Percentiles rank a stretch among this genome's conserved stretches.
Evolutionary conservation across 768 basidiomycete genomes (phyloP).

Genomic region (Lactarius hengduanensis): DNA sequence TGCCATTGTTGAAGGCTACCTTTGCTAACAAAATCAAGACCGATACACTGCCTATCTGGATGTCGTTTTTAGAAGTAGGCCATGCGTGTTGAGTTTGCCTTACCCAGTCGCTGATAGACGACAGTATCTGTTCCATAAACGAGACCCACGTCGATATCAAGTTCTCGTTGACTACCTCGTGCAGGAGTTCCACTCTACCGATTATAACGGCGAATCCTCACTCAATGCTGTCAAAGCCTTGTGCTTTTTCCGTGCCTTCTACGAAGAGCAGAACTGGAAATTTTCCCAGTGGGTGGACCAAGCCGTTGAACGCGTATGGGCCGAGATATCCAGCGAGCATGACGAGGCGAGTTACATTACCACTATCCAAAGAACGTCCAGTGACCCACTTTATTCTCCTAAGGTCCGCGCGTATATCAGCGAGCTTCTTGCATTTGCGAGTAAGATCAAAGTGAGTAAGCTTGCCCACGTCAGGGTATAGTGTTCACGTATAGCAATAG

Average conservation of each 20-base stretch:
- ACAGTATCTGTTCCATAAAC: slow-evolving; percentile 73
- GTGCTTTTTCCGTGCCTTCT: slow-evolving; percentile 65
- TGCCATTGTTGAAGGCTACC: slow-evolving; percentile 60
- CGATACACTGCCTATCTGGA: slow-evolving; percentile 77
- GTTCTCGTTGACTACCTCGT: slow-evolving; percentile 75
- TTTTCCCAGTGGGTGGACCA: slow-evolving; percentile 77
- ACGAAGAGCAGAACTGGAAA: slow-evolving; percentile 75
- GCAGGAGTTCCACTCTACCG: slow-evolving; percentile 58
- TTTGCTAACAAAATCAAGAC: slow-evolving; percentile 73
- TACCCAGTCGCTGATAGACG: slow-evolving; percentile 2
- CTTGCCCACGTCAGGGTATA: not conserved
- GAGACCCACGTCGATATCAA: slow-evolving; percentile 81
- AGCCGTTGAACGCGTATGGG: slow-evolving; percentile 65
- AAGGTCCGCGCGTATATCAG: slow-evolving; percentile 76
- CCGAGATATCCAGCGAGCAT: slow-evolving; percentile 70
- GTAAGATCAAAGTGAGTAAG: slow-evolving; percentile 61
- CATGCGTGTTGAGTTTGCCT: not conserved
- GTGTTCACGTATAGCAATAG: slow-evolving; percentile 37
- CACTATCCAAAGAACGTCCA: slow-evolving; percentile 7
- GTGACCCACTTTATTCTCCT: slow-evolving; percentile 2
- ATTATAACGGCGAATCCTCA: slow-evolving; percentile 80
- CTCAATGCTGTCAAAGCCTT: slow-evolving; percentile 75
- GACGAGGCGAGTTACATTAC: slow-evolving; percentile 56
- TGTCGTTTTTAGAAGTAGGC: slow-evolving; percentile 71
- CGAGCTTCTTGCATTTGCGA: slow-evolving; percentile 68